Base-by-base conservation (phyloP, 495 filamentous ascomycete species). In the Parachaetomium inaequale region DNA sequence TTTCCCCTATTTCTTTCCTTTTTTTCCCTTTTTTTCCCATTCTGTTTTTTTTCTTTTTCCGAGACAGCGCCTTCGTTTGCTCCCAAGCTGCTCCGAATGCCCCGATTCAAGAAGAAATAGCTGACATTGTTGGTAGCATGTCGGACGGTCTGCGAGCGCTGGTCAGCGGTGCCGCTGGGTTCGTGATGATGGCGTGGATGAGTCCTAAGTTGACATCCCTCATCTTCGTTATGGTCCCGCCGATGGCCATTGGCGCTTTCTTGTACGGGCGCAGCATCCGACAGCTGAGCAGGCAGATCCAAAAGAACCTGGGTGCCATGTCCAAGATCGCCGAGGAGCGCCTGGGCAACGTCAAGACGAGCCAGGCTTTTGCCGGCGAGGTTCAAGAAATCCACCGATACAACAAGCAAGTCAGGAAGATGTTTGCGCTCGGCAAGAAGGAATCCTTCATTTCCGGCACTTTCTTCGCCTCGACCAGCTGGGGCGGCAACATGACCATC, bases 271-370 rank as follows among this genome's bases (percentile, higher is more conserved):
- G 92, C 45, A 77, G 87, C 28, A 91, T 97, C 62, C 83, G 94
- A 26, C 94, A 91, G 70, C 75, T 98, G 46, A 95, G 90, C 68
- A 84, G 93, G 38, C 86, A 89, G 71, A 94, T 96, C 34, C 94
- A 98, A 78, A 89, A 90, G 76, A 96, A 92, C 63, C 78, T 98
- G 23, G 94, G 94, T 49, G 87, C 88, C 7, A 75, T 98, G 62
- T 94, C 92, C 40, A 98, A 98, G 78, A 93, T 98, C 68, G 95
- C 93, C 0, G 95, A 98, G 75, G 94, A 98, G 71, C 85, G 94
- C 26, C 72, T 98, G 55, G 94, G 94, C 31, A 98, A 97, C 71
- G 91, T 98, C 50, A 88, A 91, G 71, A 98, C 94, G 0, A 92
- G 88, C 68, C 94, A 98, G 74, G 92, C 94, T 17, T 98, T 98